Evolutionary conservation across 257 asterid species (phyloP).

Genomic region (Paraleonurus japonicus): DNA sequence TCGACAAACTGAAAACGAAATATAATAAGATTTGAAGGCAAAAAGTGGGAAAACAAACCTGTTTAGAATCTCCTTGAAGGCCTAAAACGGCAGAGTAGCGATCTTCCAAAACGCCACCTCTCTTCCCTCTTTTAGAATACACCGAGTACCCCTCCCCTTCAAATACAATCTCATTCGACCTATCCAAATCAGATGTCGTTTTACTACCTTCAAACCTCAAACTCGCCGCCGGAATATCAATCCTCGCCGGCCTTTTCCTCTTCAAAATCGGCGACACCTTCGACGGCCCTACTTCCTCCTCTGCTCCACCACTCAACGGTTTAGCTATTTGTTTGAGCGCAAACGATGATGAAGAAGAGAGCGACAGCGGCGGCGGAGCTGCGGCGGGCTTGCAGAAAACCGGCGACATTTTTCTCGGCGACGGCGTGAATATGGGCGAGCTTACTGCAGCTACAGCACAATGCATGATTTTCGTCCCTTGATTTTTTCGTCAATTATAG

Average conservation of each 20-base stretch:
- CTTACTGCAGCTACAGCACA: slow-evolving; percentile 48
- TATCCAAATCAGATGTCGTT: slow-evolving; percentile 31
- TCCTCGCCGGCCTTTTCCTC: slow-evolving; percentile 72
- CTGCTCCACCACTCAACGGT: slow-evolving; percentile 23
- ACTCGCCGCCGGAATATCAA: slow-evolving; percentile 48
- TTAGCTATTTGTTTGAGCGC: slow-evolving; percentile 24
- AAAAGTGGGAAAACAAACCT: slow-evolving; percentile 38
- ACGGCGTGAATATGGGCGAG: slow-evolving; percentile 57
- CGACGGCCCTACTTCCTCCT: slow-evolving; percentile 28
- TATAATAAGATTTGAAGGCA: not conserved
- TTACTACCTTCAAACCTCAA: slow-evolving; percentile 30
- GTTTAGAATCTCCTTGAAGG: slow-evolving; percentile 47
- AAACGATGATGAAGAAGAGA: slow-evolving; percentile 38
- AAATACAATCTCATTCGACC: slow-evolving; percentile 49
- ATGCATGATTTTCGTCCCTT: slow-evolving; percentile 37
- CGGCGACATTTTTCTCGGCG: slow-evolving; percentile 48
- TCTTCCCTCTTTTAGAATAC: slow-evolving; percentile 68
- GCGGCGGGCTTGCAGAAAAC: slow-evolving; percentile 47
- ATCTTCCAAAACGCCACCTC: slow-evolving; percentile 72
- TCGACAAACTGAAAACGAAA: not conserved
- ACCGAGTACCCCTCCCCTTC: slow-evolving; percentile 66
- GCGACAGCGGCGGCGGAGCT: slow-evolving; percentile 45
- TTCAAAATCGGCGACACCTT: slow-evolving; percentile 40
- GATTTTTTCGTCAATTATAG: not conserved
- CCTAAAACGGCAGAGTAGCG: slow-evolving; percentile 53